phyloP scores from a whole-genome alignment of 1,284 basidiomycete genomes.

The Ceratobasidium sp. region DNA sequence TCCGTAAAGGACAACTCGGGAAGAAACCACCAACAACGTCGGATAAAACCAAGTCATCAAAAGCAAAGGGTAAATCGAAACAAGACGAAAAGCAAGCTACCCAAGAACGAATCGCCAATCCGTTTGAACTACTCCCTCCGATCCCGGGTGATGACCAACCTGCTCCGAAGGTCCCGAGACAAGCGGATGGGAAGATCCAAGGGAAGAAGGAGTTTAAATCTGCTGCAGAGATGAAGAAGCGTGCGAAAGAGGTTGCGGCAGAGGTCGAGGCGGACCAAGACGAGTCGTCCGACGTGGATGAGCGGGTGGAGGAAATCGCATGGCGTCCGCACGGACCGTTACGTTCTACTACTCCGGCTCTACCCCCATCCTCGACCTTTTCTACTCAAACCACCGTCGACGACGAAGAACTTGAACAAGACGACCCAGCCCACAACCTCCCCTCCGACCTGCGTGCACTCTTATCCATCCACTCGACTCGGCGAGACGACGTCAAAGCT shows the following conservation, averaged over 20 bases:
- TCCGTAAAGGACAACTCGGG: slow-evolving; percentile 14
- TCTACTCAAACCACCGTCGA: background rate
- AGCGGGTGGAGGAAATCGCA: slow-evolving; percentile 17
- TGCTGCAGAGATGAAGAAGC: slow-evolving; percentile 25
- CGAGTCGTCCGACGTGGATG: slow-evolving; percentile 44
- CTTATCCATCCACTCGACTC: slow-evolving; percentile 42
- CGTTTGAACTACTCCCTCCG: slow-evolving; percentile 26
- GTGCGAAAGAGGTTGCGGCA: slow-evolving; percentile 12
- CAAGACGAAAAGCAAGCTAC: background rate
- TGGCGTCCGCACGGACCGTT: slow-evolving; percentile 31
- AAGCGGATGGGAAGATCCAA: background rate
- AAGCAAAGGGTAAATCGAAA: background rate
- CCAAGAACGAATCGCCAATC: slow-evolving; percentile 13
- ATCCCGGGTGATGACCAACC: slow-evolving; percentile 22
- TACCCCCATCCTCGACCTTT: background rate
- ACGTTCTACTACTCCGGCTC: background rate
- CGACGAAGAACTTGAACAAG: slow-evolving; percentile 9
- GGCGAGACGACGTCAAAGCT: slow-evolving; percentile 17
- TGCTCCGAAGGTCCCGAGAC: background rate
- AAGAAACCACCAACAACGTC: slow-evolving; percentile 7
- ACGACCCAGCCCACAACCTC: slow-evolving; percentile 5
- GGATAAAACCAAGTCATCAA: slow-evolving; percentile 1
- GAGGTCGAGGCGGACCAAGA: slow-evolving; percentile 28
- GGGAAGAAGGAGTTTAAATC: background rate
- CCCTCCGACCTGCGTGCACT: slow-evolving; percentile 36